A percentile compares a stretch with the other conserved stretches of the same genome.
phyloP scores from a whole-genome alignment of 2,329 filamentous ascomycete genomes.

The Thermochaetoides dissita region DNA sequence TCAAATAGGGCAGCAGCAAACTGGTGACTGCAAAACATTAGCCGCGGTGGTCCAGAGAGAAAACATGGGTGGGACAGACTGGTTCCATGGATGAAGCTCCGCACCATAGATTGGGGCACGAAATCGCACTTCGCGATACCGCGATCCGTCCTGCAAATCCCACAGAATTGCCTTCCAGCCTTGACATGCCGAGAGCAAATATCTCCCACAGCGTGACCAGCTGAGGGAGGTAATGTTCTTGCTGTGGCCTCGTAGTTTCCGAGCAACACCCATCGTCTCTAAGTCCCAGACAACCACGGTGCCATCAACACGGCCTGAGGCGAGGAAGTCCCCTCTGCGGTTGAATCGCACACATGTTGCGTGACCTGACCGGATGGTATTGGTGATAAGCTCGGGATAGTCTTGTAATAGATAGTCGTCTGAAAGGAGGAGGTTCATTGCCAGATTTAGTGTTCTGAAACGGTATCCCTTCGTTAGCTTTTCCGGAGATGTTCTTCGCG shows the following conservation, averaged over 20 bases:
- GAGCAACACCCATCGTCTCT: constrained; percentile 91
- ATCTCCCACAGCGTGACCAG: constrained; percentile 86
- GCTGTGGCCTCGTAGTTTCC: constrained; percentile 85
- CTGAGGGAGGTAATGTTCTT: constrained; percentile 87
- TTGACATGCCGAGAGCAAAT: constrained; percentile 82
- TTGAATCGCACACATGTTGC: constrained; percentile 70
- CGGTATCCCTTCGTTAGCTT: too few relatives aligned
- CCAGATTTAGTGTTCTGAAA: constrained; percentile 7
- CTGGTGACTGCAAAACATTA: constrained; percentile 42
- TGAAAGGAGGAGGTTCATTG: constrained; percentile 46
- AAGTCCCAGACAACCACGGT: constrained; percentile 93
- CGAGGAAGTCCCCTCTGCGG: constrained; percentile 84
- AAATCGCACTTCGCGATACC: constrained; percentile 76
- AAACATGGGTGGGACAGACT: constrained; percentile 38
- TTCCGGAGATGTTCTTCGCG: too few relatives aligned
- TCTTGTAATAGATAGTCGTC: constrained; percentile 58
- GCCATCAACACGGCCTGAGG: constrained; percentile 85
- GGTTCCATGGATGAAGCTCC: constrained; percentile 81
- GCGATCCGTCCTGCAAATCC: constrained; percentile 61
- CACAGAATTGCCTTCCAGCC: constrained; percentile 95
- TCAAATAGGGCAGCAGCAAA: constrained; percentile 91
- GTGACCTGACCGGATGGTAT: constrained; percentile 63
- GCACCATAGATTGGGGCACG: constrained; percentile 90
- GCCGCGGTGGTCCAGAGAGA: constrained; percentile 12
- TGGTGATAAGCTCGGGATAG: constrained; percentile 80